These are phyloP conservation scores for Nemania serpens DNA, from an alignment of 2,329 filamentous ascomycete genomes.

Conservation along the genomic window DNA sequence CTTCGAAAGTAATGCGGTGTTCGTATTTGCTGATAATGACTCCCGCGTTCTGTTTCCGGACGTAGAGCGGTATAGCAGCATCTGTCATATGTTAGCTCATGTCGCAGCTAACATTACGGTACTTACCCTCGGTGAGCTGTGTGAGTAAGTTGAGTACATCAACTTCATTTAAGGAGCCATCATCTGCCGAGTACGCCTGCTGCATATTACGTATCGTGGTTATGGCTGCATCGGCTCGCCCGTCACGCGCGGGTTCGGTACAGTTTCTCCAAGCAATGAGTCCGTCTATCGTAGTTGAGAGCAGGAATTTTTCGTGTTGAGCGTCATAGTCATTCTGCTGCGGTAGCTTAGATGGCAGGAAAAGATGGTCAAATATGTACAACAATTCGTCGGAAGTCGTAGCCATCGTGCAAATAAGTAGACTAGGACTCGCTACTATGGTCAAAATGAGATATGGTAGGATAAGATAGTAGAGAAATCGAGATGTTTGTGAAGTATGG, in stretches of 20 bases:
- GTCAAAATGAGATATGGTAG: too few relatives aligned
- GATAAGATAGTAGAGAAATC: too few relatives aligned
- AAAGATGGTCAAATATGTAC: constrained; percentile 32
- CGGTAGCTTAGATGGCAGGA: constrained; percentile 30
- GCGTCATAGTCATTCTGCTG: constrained; percentile 23
- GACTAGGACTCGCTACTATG: too few relatives aligned
- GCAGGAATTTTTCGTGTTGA: constrained; percentile 14
- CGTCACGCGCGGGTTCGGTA: neutral
- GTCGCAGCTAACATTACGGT: neutral
- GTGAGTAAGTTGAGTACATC: constrained; percentile 1
- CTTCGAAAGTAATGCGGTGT: constrained; percentile 37
- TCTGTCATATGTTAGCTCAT: constrained; percentile 16
- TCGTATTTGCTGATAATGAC: constrained; percentile 36
- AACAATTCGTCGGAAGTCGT: neutral
- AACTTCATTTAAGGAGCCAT: constrained; percentile 3
- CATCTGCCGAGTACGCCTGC: neutral
- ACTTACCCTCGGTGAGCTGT: constrained; percentile 16
- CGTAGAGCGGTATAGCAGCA: constrained; percentile 34
- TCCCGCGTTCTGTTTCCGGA: constrained; percentile 45
- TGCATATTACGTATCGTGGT: constrained; percentile 13
- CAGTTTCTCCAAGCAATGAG: constrained; percentile 7
- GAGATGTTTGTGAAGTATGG: too few relatives aligned
- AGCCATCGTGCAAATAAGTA: neutral
- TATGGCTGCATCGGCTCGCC: constrained; percentile 15
- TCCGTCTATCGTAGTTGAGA: constrained; percentile 4